These are phyloP conservation scores for Ustanciosporium gigantosporum DNA, from an alignment of 1,284 basidiomycete genomes.

Conservation along the genomic window DNA sequence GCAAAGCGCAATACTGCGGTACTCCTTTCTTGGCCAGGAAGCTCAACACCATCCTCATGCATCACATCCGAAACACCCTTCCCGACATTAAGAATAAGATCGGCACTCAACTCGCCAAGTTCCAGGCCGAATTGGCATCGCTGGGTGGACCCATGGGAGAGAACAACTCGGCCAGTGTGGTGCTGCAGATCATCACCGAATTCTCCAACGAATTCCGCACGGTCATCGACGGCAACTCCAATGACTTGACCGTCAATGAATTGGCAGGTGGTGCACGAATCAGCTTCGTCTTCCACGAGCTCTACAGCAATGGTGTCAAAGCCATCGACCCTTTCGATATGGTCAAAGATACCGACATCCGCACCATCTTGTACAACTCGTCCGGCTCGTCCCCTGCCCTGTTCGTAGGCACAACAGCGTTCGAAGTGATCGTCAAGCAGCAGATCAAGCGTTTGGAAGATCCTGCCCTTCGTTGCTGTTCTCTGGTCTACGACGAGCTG, in stretches of 20 bases:
- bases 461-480: slow-evolving; percentile 91
- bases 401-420: slow-evolving; percentile 96
- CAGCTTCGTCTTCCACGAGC: slow-evolving; percentile 99
- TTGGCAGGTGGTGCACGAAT: slow-evolving; percentile 95
- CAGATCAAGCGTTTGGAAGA: slow-evolving; percentile 96
- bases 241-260: slow-evolving; percentile 97
- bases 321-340: slow-evolving; percentile 89
- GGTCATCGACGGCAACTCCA: slow-evolving; percentile 96
- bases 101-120: slow-evolving; percentile 98
- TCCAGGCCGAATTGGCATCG: slow-evolving; percentile 93
- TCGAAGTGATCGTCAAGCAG: slow-evolving; percentile 95
- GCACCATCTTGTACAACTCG: slow-evolving; percentile 96
- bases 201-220: slow-evolving; percentile 97
- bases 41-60: slow-evolving; percentile 92
- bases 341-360: slow-evolving; percentile 90
- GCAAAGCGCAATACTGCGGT: slow-evolving; percentile 95
- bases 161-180: slow-evolving; percentile 71
- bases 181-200: slow-evolving; percentile 88
- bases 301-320: slow-evolving; percentile 88
- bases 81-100: slow-evolving; percentile 99
- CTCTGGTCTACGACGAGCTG: slow-evolving; percentile 96
- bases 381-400: slow-evolving; percentile 93
- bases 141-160: slow-evolving; percentile 97
- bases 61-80: slow-evolving; percentile 96
- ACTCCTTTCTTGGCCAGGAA: slow-evolving; percentile 93